A percentile compares a stretch with the other conserved stretches of the same genome.
These are phyloP conservation scores for Dispira simplex DNA, from an alignment of 192 early-diverging fungal species.

Conservation along the genomic window DNA sequence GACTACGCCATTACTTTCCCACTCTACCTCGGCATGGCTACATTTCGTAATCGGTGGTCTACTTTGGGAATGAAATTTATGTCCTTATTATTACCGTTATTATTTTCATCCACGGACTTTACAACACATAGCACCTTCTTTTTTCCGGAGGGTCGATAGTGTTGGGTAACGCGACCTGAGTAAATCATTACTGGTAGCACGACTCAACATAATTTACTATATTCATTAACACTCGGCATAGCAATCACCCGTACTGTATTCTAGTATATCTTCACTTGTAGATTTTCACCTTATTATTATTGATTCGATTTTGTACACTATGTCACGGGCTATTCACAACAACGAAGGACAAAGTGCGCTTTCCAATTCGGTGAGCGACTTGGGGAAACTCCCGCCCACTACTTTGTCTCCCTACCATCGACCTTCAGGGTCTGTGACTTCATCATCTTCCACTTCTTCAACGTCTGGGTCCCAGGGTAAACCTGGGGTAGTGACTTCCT, in stretches of 20 bases:
- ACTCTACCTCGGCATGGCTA: too few relatives aligned
- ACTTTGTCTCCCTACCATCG: background rate
- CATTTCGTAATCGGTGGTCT: too few relatives aligned
- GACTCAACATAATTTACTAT: background rate
- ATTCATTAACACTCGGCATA: background rate
- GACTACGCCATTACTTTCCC: too few relatives aligned
- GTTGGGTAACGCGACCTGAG: background rate
- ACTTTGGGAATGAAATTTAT: too few relatives aligned
- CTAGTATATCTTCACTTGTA: background rate
- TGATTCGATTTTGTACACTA: background rate
- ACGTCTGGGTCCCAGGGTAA: background rate
- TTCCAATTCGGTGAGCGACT: background rate
- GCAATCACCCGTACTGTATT: background rate
- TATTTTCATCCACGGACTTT: too few relatives aligned
- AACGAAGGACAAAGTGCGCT: constrained; percentile 8
- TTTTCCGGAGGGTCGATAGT: background rate
- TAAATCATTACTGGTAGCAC: background rate
- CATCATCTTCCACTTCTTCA: background rate
- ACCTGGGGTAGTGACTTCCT: background rate
- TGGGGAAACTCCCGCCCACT: background rate
- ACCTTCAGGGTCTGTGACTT: background rate
- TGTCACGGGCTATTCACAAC: constrained; percentile 10
- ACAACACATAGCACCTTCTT: background rate
- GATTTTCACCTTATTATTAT: background rate
- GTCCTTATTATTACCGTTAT: too few relatives aligned